These are phyloP conservation scores for Sugiyamaella neomexicana DNA, from an alignment of 1,139 yeast genomes.

Conservation along the genomic window DNA sequence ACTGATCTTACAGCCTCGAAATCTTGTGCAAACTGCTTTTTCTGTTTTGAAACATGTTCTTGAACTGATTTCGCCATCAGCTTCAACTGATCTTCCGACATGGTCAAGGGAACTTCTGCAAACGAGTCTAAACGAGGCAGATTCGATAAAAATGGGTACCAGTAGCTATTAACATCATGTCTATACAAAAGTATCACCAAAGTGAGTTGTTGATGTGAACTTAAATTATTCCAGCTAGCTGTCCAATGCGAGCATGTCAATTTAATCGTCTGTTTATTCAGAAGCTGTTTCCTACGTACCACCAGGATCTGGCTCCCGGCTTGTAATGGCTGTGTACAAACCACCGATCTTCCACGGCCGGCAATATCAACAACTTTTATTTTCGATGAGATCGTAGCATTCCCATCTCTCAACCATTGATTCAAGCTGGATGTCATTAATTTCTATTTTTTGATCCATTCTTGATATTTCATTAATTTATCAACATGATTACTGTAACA, in stretches of 20 bases:
- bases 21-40: conserved; percentile 33
- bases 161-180: conserved; percentile 22
- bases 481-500: not conserved
- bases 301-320: conserved; percentile 50
- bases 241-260: conserved; percentile 25
- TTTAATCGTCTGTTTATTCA: conserved; percentile 60
- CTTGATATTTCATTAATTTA: too few relatives aligned
- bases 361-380: conserved; percentile 39
- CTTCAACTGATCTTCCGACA: conserved; percentile 36
- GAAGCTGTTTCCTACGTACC: conserved; percentile 58
- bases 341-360: conserved; percentile 65
- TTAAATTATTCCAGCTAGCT: conserved; percentile 19
- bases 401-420: conserved; percentile 28
- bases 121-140: conserved; percentile 35
- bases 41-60: conserved; percentile 30
- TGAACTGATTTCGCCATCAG: conserved; percentile 35
- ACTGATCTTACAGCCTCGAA: conserved; percentile 22
- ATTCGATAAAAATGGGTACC: conserved; percentile 31
- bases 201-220: conserved; percentile 37
- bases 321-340: conserved; percentile 43
- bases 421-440: conserved; percentile 1
- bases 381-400: conserved; percentile 31
- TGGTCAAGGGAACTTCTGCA: conserved; percentile 41
- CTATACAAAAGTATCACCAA: conserved; percentile 26
- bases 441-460: too few relatives aligned